Evolutionary conservation across 768 basidiomycete species (phyloP).

Genomic region (Hydnomerulius pinastri): DNA sequence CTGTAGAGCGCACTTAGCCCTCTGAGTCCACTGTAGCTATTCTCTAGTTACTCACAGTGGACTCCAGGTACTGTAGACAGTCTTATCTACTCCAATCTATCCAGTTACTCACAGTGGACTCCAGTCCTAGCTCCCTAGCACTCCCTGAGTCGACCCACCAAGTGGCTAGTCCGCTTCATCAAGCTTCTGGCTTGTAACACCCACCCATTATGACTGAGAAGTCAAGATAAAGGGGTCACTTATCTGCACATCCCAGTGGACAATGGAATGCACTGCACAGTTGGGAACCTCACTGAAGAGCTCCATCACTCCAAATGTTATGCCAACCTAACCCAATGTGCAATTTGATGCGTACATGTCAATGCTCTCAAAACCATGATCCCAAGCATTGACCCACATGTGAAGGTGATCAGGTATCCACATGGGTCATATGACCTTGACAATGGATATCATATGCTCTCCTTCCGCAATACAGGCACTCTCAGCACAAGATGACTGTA

Average conservation of each 20-base stretch:
- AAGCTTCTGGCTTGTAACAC: too few relatives aligned
- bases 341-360: constrained; percentile 11
- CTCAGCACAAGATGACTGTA: not conserved
- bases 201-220: constrained; percentile 23
- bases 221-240: constrained; percentile 21
- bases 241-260: constrained; percentile 25
- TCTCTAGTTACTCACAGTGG: too few relatives aligned
- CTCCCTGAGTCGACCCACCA: too few relatives aligned
- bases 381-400: constrained; percentile 14
- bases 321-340: constrained; percentile 22
- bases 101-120: too few relatives aligned
- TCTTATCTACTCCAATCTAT: too few relatives aligned
- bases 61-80: too few relatives aligned
- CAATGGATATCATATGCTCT: too few relatives aligned
- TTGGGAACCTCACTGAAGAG: constrained; percentile 18
- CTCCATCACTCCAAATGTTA: constrained; percentile 22
- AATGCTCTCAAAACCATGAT: constrained; percentile 18
- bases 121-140: too few relatives aligned
- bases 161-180: too few relatives aligned
- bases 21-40: too few relatives aligned
- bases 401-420: not conserved
- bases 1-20: too few relatives aligned
- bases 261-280: constrained; percentile 20
- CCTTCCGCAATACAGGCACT: not conserved
- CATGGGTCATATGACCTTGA: constrained; percentile 12